phyloP scores from a whole-genome alignment of 169 alveolate genomes.

The Toxoplasma gondii region DNA sequence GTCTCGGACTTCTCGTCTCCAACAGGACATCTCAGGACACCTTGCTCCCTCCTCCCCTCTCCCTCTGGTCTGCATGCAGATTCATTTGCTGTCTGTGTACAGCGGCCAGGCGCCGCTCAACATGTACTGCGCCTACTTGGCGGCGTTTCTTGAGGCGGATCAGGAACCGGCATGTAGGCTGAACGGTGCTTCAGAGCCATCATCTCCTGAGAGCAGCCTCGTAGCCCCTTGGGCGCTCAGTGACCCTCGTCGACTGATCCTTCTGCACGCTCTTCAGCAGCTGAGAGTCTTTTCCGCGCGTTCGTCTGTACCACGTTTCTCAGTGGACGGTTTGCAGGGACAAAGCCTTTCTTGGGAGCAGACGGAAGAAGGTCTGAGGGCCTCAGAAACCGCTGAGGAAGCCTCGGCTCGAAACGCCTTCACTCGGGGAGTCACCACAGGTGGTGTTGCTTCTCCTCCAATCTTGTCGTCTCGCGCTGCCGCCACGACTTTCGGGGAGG shows the following conservation, averaged over 20 bases:
- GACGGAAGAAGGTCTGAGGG: neutral
- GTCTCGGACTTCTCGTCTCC: no score
- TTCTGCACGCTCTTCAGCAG: slow-evolving; percentile 53
- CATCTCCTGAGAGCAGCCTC: neutral
- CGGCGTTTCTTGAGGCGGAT: neutral
- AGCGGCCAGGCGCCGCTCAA: neutral
- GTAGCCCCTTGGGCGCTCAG: slow-evolving; percentile 28
- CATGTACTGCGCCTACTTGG: slow-evolving; percentile 31
- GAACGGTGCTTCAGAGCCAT: neutral
- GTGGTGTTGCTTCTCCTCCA: no score
- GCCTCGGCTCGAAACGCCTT: no score
- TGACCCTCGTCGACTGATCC: slow-evolving; percentile 60
- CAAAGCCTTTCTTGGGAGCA: neutral
- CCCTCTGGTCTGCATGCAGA: no score
- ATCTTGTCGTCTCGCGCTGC: no score
- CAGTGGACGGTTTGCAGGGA: neutral
- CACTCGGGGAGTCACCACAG: no score
- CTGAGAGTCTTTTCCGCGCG: neutral
- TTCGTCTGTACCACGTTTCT: no score
- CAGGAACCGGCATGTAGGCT: neutral
- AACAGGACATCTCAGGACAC: no score
- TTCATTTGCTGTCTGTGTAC: slow-evolving; percentile 9
- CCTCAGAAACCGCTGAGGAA: no score
- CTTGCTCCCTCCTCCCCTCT: no score
- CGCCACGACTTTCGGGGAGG: no score